These are phyloP conservation scores for Fusarium subtropicale DNA, from an alignment of 2,329 filamentous ascomycete species.

Conservation along the genomic window DNA sequence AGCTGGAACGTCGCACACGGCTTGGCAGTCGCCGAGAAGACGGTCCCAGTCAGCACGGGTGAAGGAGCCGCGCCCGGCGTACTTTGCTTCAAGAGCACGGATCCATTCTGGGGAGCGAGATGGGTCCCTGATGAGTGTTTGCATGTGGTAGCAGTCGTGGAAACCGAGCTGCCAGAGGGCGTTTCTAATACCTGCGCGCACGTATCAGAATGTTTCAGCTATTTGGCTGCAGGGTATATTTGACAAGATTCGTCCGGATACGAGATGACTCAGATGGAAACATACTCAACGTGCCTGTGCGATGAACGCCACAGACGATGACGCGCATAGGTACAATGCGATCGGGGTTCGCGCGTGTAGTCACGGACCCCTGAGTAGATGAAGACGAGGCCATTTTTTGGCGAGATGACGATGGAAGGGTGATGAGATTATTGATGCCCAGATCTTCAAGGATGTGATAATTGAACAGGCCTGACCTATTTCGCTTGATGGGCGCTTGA, in stretches of 20 bases:
- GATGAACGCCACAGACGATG: slow-evolving; percentile 55
- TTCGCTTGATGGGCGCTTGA: slow-evolving; percentile 26
- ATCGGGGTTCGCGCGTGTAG: slow-evolving; percentile 28
- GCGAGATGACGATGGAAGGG: slow-evolving; percentile 24
- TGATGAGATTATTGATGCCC: slow-evolving; percentile 27
- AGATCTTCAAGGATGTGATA: slow-evolving; percentile 14
- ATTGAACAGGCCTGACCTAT: slow-evolving; percentile 21
- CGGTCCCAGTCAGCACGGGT: slow-evolving; percentile 59
- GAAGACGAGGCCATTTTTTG: slow-evolving; percentile 28
- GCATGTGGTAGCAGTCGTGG: slow-evolving; percentile 54
- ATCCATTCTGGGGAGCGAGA: slow-evolving; percentile 48
- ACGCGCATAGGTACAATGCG: slow-evolving; percentile 55
- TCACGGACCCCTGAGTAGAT: slow-evolving; percentile 19
- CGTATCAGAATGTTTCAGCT: slow-evolving; percentile 23
- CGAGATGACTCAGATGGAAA: slow-evolving; percentile 2
- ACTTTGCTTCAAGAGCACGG: slow-evolving; percentile 51
- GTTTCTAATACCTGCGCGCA: slow-evolving; percentile 49
- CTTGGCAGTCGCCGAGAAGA: slow-evolving; percentile 60
- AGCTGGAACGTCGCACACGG: slow-evolving; percentile 66
- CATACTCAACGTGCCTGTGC: slow-evolving; percentile 55
- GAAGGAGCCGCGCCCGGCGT: slow-evolving; percentile 47
- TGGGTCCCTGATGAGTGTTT: slow-evolving; percentile 46
- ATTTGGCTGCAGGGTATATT: background rate
- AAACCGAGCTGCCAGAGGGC: slow-evolving; percentile 53
- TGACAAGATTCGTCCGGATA: background rate